phyloP scores from a whole-genome alignment of 257 asterid genomes.

The Eucommia ulmoides region DNA sequence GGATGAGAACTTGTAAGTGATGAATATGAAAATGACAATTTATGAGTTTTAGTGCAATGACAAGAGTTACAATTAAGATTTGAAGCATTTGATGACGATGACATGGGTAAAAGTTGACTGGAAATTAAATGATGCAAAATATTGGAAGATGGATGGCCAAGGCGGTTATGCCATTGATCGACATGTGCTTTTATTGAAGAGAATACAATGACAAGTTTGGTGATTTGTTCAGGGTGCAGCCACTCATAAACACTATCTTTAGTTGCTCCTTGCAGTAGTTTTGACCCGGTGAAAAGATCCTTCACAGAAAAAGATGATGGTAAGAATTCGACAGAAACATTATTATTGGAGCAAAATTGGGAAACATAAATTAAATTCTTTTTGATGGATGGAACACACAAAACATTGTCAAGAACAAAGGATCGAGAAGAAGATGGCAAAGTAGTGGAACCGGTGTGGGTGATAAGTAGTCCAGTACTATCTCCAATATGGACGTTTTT shows the following conservation, averaged over 20 bases:
- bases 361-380: not conserved
- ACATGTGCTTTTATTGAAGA: no score
- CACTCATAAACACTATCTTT: not conserved
- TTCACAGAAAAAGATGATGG: not conserved
- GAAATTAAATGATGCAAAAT: no score
- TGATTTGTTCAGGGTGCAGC: no score
- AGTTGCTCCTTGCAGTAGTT: not conserved
- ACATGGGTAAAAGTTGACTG: no score
- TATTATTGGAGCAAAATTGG: not conserved
- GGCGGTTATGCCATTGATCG: no score
- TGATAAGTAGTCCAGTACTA: not conserved
- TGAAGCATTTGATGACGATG: no score
- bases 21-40: no score
- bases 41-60: no score
- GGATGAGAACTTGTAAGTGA: not conserved
- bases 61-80: no score
- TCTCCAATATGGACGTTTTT: not conserved
- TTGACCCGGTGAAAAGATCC: not conserved
- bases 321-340: not conserved
- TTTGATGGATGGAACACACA: not conserved
- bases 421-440: not conserved
- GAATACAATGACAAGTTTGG: no score
- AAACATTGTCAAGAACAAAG: not conserved
- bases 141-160: no score
- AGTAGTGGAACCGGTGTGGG: not conserved